These are phyloP conservation scores for Xylaria sp. DNA, from an alignment of 2,329 filamentous ascomycete genomes.

Conservation along the genomic window DNA sequence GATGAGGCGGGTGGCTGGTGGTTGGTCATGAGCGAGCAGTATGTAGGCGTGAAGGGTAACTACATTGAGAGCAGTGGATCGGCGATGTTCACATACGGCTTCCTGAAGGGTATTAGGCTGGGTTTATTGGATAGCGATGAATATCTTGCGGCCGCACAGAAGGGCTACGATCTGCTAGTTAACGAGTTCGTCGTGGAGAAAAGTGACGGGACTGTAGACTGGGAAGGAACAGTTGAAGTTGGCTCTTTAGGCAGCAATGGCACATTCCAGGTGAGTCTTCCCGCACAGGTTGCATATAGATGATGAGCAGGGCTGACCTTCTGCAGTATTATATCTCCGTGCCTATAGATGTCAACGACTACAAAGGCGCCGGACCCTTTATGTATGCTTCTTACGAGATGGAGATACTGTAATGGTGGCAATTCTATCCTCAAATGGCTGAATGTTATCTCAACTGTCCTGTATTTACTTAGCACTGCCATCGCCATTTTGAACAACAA, in stretches of 20 bases:
- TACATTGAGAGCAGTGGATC: conserved; percentile 70
- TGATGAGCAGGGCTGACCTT: conserved; percentile 18
- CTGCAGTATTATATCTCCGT: conserved; percentile 56
- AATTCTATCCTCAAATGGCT: not conserved
- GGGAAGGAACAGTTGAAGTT: conserved; percentile 63
- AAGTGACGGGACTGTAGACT: conserved; percentile 60
- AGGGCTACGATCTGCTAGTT: conserved; percentile 58
- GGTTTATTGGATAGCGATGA: conserved; percentile 50
- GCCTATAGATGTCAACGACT: conserved; percentile 52
- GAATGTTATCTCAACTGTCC: not conserved
- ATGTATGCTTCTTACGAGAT: conserved; percentile 54
- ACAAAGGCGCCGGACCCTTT: conserved; percentile 55
- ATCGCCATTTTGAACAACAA: not conserved
- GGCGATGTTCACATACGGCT: conserved; percentile 67
- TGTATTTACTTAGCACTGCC: not conserved
- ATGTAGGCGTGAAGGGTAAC: conserved; percentile 62
- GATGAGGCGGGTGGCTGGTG: conserved; percentile 65
- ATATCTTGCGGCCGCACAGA: conserved; percentile 54
- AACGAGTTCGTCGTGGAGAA: conserved; percentile 59
- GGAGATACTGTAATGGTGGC: conserved; percentile 36
- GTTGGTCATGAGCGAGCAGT: conserved; percentile 64
- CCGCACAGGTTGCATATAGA: not conserved
- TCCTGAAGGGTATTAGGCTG: conserved; percentile 59
- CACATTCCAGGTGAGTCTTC: conserved; percentile 58
- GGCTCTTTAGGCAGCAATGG: conserved; percentile 61